Base-by-base conservation (phyloP, 495 filamentous ascomycete genomes). In the Aspergillus nidulans region DNA sequence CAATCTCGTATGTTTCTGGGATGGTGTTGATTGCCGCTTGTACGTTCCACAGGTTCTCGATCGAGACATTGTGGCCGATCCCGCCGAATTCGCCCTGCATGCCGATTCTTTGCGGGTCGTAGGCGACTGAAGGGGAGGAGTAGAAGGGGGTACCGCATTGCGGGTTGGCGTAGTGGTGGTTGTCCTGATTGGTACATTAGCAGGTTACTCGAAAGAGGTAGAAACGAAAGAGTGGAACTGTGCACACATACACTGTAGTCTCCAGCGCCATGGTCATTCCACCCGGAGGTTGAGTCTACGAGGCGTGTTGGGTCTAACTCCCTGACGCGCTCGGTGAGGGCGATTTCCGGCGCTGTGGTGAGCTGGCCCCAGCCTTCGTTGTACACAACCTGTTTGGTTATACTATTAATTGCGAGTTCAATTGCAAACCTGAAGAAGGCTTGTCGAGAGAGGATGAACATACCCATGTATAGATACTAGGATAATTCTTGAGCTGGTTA, bases 321-420 rank as follows among this genome's bases (percentile, higher is more conserved):
- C 40, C 70, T 70, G 34, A 88, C 69, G 0, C 71, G 67, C 1
- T 77, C 71, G 0, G 83, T 83, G 15, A 87, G 62, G 9, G 62
- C 68, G 19, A 80, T 77, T 55, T 87, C 83, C 1, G 83, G 81
- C 48, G 77, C 71, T 13, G 63, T 63, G 3, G 71, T 46, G 1
- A 53, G 71, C 54, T 88, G 85, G 8, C 82, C 85, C 85, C 85
- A 88, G 26, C 84, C 85, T 62, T 88, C 85, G 63, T 88, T 88
- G 63, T 88, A 88, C 57, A 88, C 80, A 34, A 85, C 65, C 79
- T 82, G 36, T 5, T 21, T 8, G 38, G 0, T 26, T 32, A 59
- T 49, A 67, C 9, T 34, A 7, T 12, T 34, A 2, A 57, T 20
- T n/a, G n/a, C n/a, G n/a, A n/a, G 16, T 1, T 23, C 1, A 23